phyloP scores from a whole-genome alignment of 208 protist genomes.

The Trypanosoma scelopori region DNA sequence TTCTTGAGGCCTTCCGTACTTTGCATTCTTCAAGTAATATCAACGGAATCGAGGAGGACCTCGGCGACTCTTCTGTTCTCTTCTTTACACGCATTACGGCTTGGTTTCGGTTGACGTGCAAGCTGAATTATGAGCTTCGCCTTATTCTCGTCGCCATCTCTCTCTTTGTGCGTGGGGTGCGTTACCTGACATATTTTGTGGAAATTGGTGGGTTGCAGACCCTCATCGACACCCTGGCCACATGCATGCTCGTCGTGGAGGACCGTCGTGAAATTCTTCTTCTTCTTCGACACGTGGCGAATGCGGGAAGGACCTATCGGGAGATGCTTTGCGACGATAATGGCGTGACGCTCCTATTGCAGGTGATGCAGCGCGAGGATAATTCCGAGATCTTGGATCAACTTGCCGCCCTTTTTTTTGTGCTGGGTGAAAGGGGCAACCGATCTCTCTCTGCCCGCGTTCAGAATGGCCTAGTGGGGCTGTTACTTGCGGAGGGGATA shows the following conservation, averaged over 20 bases:
- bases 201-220: constrained; percentile 61
- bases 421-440: constrained; percentile 67
- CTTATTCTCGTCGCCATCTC: constrained; percentile 55
- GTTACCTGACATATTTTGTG: constrained; percentile 76
- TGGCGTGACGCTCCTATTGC: constrained; percentile 55
- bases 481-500: constrained; percentile 28
- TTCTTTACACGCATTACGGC: constrained; percentile 82
- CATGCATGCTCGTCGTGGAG: constrained; percentile 24
- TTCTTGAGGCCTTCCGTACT: constrained; percentile 68
- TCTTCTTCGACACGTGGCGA: constrained; percentile 77
- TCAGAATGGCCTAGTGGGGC: constrained; percentile 56
- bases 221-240: constrained; percentile 50
- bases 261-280: constrained; percentile 56
- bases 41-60: constrained; percentile 56
- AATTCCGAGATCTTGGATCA: constrained; percentile 42
- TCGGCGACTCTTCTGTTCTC: constrained; percentile 76
- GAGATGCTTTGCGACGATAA: constrained; percentile 86
- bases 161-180: constrained; percentile 74
- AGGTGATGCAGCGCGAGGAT: constrained; percentile 53
- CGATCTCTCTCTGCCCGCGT: constrained; percentile 40
- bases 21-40: constrained; percentile 72
- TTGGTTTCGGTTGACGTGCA: constrained; percentile 81
- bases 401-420: constrained; percentile 60
- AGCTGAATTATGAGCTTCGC: constrained; percentile 35
- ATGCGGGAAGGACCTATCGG: constrained; percentile 84